Conservation (phyloP, 805 yeast species). For the Lachancea mirantina region DNA sequence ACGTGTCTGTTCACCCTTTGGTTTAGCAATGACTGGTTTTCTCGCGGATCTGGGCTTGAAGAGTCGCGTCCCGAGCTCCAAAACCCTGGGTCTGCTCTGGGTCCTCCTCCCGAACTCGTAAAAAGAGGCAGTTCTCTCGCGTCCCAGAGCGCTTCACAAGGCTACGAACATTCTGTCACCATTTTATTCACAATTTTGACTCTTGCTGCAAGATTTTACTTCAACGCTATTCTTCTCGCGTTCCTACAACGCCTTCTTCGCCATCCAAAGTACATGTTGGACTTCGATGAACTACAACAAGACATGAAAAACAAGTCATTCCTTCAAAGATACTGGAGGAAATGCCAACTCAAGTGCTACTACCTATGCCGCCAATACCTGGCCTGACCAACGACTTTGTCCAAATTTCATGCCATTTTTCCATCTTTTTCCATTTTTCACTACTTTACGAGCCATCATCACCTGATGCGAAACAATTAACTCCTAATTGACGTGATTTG, state of each 20-base stretch:
- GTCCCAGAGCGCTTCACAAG: conserved; percentile 58
- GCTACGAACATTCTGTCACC: conserved; percentile 52
- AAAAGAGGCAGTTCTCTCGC: conserved; percentile 21
- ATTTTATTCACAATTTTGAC: conserved; percentile 43
- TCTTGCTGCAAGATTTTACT: conserved; percentile 48
- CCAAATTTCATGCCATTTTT: too few species aligned
- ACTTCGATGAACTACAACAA: conserved; percentile 32
- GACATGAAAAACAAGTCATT: conserved; percentile 30
- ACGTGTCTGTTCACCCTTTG: conserved; percentile 65
- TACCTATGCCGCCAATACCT: conserved; percentile 19
- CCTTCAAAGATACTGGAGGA: conserved; percentile 26
- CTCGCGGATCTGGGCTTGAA: conserved; percentile 29
- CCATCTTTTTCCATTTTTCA: too few species aligned
- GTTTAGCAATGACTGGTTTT: conserved; percentile 73
- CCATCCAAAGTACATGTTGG: conserved; percentile 36
- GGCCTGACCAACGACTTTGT: background rate
- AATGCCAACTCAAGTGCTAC: conserved; percentile 28
- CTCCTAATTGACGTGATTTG: too few species aligned
- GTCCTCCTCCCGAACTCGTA: conserved; percentile 5
- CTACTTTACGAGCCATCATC: too few species aligned
- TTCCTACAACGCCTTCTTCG: conserved; percentile 52
- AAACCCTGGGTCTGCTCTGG: conserved; percentile 10
- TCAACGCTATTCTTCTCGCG: conserved; percentile 50
- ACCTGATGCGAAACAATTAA: too few species aligned
- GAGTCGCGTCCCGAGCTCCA: conserved; percentile 10